Evolutionary conservation across 352 stramenopile genomes (phyloP).

Genomic region (Peronospora belbahrii): DNA sequence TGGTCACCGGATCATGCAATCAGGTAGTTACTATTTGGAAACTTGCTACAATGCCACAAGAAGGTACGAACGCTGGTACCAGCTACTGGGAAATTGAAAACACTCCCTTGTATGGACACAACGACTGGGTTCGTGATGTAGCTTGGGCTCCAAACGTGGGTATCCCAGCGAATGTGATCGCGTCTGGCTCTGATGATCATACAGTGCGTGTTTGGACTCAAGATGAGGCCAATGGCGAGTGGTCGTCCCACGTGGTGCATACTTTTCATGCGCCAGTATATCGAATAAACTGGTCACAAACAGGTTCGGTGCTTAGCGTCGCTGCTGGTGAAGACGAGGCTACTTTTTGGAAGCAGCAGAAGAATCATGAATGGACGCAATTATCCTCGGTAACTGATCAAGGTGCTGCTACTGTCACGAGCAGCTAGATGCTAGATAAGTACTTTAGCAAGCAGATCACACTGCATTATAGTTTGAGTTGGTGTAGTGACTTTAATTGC

Average conservation of each 20-base stretch:
- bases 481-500: neutral
- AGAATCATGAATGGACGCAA: slow-evolving; percentile 54
- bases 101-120: slow-evolving; percentile 47
- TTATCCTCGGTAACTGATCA: slow-evolving; percentile 71
- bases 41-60: slow-evolving; percentile 30
- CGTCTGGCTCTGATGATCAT: slow-evolving; percentile 76
- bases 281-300: slow-evolving; percentile 80
- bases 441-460: neutral
- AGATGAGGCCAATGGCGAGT: slow-evolving; percentile 50
- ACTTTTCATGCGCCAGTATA: slow-evolving; percentile 70
- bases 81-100: slow-evolving; percentile 35
- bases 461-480: neutral
- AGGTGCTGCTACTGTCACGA: slow-evolving; percentile 31
- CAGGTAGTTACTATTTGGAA: slow-evolving; percentile 56
- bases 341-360: slow-evolving; percentile 76
- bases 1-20: slow-evolving; percentile 69
- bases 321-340: slow-evolving; percentile 62
- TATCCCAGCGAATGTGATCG: slow-evolving; percentile 74
- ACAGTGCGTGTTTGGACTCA: slow-evolving; percentile 78
- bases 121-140: slow-evolving; percentile 82
- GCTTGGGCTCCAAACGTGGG: slow-evolving; percentile 78
- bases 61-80: slow-evolving; percentile 15
- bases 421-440: slow-evolving; percentile 12
- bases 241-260: slow-evolving; percentile 54
- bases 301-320: slow-evolving; percentile 54